These are phyloP conservation scores for Scolecobasidium constrictum DNA, from an alignment of 2,329 filamentous ascomycete species.

Conservation along the genomic window DNA sequence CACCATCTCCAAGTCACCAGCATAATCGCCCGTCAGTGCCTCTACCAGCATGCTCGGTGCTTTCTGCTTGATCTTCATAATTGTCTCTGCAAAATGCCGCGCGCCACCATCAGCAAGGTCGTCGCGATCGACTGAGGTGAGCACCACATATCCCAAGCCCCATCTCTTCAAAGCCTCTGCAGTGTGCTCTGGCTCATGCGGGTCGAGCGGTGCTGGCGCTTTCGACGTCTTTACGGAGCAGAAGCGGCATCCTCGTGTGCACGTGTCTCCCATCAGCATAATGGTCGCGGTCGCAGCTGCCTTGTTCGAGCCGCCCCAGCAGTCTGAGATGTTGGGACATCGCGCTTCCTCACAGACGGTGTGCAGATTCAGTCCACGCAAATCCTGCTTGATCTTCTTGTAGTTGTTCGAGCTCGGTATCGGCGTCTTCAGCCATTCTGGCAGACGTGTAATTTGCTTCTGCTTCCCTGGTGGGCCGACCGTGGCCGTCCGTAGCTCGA, in stretches of 20 bases:
- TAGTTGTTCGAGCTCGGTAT: constrained; percentile 80
- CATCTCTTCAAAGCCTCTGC: constrained; percentile 86
- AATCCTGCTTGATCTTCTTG: constrained; percentile 89
- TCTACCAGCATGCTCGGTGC: constrained; percentile 66
- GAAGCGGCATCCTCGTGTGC: constrained; percentile 91
- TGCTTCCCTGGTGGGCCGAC: constrained; percentile 51
- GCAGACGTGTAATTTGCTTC: constrained; percentile 62
- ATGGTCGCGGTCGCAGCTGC: constrained; percentile 91
- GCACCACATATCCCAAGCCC: constrained; percentile 91
- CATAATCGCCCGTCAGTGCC: constrained; percentile 78
- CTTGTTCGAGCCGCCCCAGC: constrained; percentile 89
- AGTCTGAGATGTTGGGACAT: constrained; percentile 95
- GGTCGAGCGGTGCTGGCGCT: constrained; percentile 68
- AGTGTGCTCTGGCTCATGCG: constrained; percentile 93
- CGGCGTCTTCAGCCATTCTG: constrained; percentile 91
- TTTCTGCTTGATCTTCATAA: constrained; percentile 77
- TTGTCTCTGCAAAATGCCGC: constrained; percentile 83
- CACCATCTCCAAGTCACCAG: constrained; percentile 79
- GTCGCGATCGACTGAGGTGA: constrained; percentile 89
- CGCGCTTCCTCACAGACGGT: constrained; percentile 88
- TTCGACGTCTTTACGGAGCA: constrained; percentile 90
- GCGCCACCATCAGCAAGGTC: constrained; percentile 85
- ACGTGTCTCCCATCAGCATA: constrained; percentile 99
- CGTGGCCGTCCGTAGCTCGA: constrained; percentile 50
- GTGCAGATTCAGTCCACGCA: constrained; percentile 68